phyloP scores from a whole-genome alignment of 2,329 filamentous ascomycete genomes.

The Penicillium digitatum region DNA sequence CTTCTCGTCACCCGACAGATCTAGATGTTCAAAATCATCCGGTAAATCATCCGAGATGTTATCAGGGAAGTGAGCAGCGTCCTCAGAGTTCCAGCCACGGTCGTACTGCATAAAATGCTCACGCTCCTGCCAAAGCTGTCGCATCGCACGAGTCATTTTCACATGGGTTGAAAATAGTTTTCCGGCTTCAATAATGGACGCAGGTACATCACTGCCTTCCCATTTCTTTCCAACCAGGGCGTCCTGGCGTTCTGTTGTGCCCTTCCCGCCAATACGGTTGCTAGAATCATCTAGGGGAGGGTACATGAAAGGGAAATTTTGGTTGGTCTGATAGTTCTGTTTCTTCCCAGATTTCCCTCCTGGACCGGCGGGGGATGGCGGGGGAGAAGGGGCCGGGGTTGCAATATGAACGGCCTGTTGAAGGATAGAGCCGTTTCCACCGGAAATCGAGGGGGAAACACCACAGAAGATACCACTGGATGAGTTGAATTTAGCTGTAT shows the following conservation, averaged over 20 bases:
- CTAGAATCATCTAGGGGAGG: slow-evolving; percentile 84
- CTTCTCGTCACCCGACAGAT: slow-evolving; percentile 17
- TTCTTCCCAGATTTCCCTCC: slow-evolving; percentile 94
- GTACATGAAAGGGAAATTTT: slow-evolving; percentile 97
- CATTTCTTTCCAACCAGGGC: slow-evolving; percentile 75
- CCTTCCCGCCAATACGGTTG: slow-evolving; percentile 87
- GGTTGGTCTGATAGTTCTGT: slow-evolving; percentile 98
- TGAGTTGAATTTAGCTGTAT: slow-evolving; percentile 60
- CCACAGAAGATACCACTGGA: slow-evolving; percentile 60
- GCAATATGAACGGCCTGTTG: slow-evolving; percentile 97
- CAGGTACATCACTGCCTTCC: slow-evolving; percentile 88
- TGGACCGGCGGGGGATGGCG: slow-evolving; percentile 78
- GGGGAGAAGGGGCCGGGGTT: slow-evolving; percentile 93
- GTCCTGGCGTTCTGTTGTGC: slow-evolving; percentile 74
- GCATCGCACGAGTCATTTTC: slow-evolving; percentile 83
- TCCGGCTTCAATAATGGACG: slow-evolving; percentile 91
- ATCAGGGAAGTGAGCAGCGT: slow-evolving; percentile 24
- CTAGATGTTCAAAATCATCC: slow-evolving; percentile 38
- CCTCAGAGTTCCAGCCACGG: slow-evolving; percentile 70
- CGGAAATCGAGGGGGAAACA: slow-evolving; percentile 47
- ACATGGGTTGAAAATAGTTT: slow-evolving; percentile 86
- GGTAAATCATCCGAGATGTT: slow-evolving; percentile 39
- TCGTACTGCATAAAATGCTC: slow-evolving; percentile 90
- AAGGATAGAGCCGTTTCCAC: slow-evolving; percentile 66
- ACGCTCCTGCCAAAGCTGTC: slow-evolving; percentile 91